Base-by-base conservation (phyloP, 1,284 basidiomycete genomes). In the Grifola frondosa region DNA sequence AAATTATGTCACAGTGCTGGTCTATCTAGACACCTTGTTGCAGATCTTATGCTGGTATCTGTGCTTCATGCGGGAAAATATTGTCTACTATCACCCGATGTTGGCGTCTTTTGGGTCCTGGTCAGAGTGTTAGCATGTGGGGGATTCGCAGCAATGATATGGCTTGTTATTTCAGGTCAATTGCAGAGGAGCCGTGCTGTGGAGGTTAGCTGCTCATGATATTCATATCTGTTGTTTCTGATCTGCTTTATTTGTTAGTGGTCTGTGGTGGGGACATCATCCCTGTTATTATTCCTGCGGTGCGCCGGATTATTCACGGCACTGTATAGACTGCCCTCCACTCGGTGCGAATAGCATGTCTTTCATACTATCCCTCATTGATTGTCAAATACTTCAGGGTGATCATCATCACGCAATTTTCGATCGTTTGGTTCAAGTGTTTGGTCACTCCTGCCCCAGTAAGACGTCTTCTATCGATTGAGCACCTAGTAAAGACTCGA, bases 91-190 rank as follows among this genome's bases (percentile, higher is more conserved):
- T 69, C 75, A 17, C 73, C 74, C 36, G 80, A 86, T 62, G 73
- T 82, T 16, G 82, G 82, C 10, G 75, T 84, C 6, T 83, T 87
- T 58, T 88, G 85, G 87, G 69, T 85, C 16, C 69, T 83, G 22
- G 81, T 87, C 66, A 68, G 85, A 48, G 71, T 85, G 31, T 67
- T 88, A 39, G 82, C 81, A 4, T 78, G 78, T 52, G 81, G 77
- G 24, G 83, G 75, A 17, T 56, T 86, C 37, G 79, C 76, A 16
- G 72, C 77, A 32, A 48, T 84, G 24, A 61, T 77, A 12, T 80
- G 82, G 79, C 78, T 81, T 49, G 71, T 63, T 2, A 51, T 69
- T 33, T 77, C 75, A 0, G 75, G 77, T 5, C 71, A 80, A 54
- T 56, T 78, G 43, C 66, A 67, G 37, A 80, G 72, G 52, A 70